Evolutionary conservation across 2,329 filamentous ascomycete species (phyloP).

Genomic region (Fusarium tuaranense): DNA sequence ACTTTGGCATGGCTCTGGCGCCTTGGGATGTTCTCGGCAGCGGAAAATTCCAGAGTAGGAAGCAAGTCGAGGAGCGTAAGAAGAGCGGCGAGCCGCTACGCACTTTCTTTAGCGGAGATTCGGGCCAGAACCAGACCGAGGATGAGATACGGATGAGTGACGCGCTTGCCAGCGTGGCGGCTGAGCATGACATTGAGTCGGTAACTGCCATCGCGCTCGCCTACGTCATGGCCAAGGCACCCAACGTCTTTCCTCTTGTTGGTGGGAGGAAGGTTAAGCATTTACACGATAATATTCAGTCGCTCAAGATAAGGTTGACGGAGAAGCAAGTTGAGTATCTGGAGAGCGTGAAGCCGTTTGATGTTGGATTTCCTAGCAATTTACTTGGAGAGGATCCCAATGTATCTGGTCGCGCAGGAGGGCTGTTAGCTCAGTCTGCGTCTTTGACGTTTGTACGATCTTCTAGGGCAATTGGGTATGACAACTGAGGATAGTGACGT

Average conservation of each 20-base stretch:
- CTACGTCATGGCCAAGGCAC: neutral
- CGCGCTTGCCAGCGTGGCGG: neutral
- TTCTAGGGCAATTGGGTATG: neutral
- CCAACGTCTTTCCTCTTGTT: neutral
- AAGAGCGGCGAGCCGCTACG: neutral
- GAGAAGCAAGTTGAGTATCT: neutral
- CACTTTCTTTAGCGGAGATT: neutral
- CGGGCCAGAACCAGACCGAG: neutral
- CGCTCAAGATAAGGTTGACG: neutral
- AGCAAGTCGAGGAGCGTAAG: neutral
- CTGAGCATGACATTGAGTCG: neutral
- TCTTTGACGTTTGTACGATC: neutral
- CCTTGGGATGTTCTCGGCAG: neutral
- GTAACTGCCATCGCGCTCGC: neutral
- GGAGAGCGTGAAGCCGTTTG: neutral
- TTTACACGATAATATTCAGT: neutral
- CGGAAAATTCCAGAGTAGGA: neutral
- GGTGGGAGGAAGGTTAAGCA: neutral
- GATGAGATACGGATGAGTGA: neutral
- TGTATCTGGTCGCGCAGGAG: too few species aligned
- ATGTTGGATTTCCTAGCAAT: neutral
- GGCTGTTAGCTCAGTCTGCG: neutral
- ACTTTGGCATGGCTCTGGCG: neutral
- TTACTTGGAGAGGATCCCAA: neutral
- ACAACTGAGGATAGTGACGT: neutral